Evolutionary conservation across 179 eudicot species (phyloP), one percentile per base, ranked within the genome.

Genomic region (Beta lomatogona): DNA sequence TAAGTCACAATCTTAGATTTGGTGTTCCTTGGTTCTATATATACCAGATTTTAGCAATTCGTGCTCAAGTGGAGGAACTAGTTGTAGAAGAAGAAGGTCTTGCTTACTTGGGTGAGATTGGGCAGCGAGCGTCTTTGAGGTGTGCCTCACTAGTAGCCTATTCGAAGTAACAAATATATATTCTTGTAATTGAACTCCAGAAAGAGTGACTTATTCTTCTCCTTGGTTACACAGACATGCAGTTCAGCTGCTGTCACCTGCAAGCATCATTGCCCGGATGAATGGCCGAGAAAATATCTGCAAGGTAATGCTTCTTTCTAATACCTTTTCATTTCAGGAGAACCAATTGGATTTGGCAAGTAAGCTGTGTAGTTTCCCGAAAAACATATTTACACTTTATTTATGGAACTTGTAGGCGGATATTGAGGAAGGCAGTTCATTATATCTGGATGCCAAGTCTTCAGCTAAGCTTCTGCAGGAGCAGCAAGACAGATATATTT

Each of bases 61-160:
- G 99, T 61, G 97, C 97, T 78, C 99, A 92, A 80, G 98, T 95
- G 76, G 99, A 95, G 87, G 99, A 94, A 80, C 86, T 95, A 75
- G 50, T 80, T 28, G 91, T 95, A 79, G 99, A 94, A 58, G 99
- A 95, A 83, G 99, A 94, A 78, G 96, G 97, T 78, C 86, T 95
- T 78, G 98, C 98, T 79, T 89, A 86, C 82, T 90, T 95, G 18
- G 98, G 98, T 72, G 98, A 92, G 88, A 90, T 91, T 75, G 99
- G 97, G 67, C 98, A 92, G 83, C 88, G 90, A 85, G 91, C 99
- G 55, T 95, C 99, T 15, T 88, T 95, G 70, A 91, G 99, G 99
- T 91, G 50, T 25, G 79, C 28, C 68, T 76, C 15, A 25, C 50
- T 69, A 52, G 21, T 50, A 21, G 36, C 31, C 8, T 58, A 12